A percentile compares a stretch with the other conserved stretches of the same genome.
Evolutionary conservation across 805 yeast genomes (phyloP).

Genomic region (Lachancea kluyveri): DNA sequence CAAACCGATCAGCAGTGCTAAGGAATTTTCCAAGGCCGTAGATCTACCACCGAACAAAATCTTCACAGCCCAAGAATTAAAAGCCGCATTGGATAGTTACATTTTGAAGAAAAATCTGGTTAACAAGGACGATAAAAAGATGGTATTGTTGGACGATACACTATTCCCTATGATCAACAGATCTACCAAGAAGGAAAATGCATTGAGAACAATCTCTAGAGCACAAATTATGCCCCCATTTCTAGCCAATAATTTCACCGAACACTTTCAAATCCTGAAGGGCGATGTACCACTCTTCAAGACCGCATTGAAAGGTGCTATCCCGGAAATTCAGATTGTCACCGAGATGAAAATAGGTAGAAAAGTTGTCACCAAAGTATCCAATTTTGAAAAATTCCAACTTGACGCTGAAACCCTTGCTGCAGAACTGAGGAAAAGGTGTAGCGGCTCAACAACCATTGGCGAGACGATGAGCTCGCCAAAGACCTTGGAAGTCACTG

Average conservation of each 20-base stretch:
- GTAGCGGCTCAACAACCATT: constrained; percentile 85
- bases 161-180: constrained; percentile 35
- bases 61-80: constrained; percentile 54
- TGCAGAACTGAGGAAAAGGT: constrained; percentile 62
- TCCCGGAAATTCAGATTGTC: constrained; percentile 59
- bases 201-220: constrained; percentile 34
- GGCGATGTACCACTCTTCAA: constrained; percentile 37
- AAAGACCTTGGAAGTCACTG: constrained; percentile 59
- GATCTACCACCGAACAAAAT: constrained; percentile 30
- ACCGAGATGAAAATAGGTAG: constrained; percentile 79
- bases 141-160: constrained; percentile 48
- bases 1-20: constrained; percentile 49
- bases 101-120: constrained; percentile 47
- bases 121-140: constrained; percentile 44
- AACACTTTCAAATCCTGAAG: constrained; percentile 42
- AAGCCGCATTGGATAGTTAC: constrained; percentile 47
- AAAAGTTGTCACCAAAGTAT: constrained; percentile 68
- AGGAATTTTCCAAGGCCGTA: constrained; percentile 40
- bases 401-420: constrained; percentile 63
- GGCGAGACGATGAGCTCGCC: constrained; percentile 50
- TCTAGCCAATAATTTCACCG: constrained; percentile 39
- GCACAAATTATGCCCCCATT: constrained; percentile 41
- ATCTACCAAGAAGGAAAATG: constrained; percentile 22
- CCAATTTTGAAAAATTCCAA: constrained; percentile 60
- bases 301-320: constrained; percentile 51